Percentiles rank a stretch among this genome's conserved stretches.
Evolutionary conservation across 768 basidiomycete species (phyloP).

Genomic region (Lactarius sanguifluus): DNA sequence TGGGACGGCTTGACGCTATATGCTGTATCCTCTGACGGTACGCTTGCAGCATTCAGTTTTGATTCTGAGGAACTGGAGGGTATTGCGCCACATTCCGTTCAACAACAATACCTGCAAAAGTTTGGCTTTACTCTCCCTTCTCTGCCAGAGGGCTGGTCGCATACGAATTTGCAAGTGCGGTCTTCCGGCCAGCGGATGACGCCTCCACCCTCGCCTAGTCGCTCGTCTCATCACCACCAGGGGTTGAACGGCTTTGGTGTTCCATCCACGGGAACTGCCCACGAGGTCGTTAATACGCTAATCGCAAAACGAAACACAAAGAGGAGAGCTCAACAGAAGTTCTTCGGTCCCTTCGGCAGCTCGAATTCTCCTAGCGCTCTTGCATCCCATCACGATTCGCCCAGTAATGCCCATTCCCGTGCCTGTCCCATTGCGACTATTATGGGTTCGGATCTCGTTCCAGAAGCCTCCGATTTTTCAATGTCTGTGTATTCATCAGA

Average conservation of each 20-base stretch:
- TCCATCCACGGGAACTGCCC: constrained; percentile 37
- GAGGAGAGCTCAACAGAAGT: constrained; percentile 53
- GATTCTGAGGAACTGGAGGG: constrained; percentile 78
- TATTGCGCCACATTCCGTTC: constrained; percentile 68
- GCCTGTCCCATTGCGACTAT: neutral
- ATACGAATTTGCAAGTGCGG: constrained; percentile 35
- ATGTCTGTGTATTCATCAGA: constrained; percentile 34
- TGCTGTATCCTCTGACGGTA: constrained; percentile 94
- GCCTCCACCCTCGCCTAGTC: constrained; percentile 50
- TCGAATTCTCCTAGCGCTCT: constrained; percentile 19
- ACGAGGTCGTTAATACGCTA: constrained; percentile 58
- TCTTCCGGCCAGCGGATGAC: constrained; percentile 37
- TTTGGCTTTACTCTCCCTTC: constrained; percentile 73
- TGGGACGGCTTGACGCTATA: constrained; percentile 90
- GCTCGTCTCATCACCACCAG: constrained; percentile 36
- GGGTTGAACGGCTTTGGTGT: constrained; percentile 45
- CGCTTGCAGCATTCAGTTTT: constrained; percentile 86
- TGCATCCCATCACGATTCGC: constrained; percentile 11
- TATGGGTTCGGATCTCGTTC: constrained; percentile 2
- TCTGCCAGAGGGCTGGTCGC: constrained; percentile 70
- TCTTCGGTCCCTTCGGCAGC: constrained; percentile 36
- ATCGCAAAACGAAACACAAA: constrained; percentile 65
- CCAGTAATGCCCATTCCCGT: constrained; percentile 6
- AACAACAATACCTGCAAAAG: constrained; percentile 77
- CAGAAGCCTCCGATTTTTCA: constrained; percentile 4